These are phyloP conservation scores for Salix caprea DNA, from an alignment of 345 rosid species.

Conservation along the genomic window DNA sequence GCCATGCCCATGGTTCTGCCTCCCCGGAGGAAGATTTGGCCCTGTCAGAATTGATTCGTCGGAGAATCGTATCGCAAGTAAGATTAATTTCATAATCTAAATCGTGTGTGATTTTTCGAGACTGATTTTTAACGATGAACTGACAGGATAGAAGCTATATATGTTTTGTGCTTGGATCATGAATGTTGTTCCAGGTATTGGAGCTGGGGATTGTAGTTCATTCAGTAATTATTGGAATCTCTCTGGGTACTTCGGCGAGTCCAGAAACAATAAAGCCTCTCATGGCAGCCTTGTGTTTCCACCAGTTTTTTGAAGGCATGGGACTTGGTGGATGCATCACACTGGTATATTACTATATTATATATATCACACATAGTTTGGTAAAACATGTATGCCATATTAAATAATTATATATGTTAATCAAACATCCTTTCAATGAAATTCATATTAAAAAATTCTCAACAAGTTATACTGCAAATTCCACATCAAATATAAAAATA, in stretches of 20 bases:
- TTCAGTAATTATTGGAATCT: conserved; percentile 63
- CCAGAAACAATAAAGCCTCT: conserved; percentile 55
- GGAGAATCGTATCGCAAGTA: conserved; percentile 50
- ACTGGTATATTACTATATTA: conserved; percentile 25
- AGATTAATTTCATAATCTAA: background rate
- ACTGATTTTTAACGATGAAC: background rate
- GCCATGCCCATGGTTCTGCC: conserved; percentile 57
- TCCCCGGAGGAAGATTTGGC: conserved; percentile 11
- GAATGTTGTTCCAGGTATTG: conserved; percentile 34
- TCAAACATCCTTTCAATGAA: too few species aligned
- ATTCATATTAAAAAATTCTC: too few species aligned
- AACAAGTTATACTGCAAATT: too few species aligned
- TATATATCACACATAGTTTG: conserved; percentile 33
- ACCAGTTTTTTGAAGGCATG: conserved; percentile 77
- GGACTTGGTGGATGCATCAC: conserved; percentile 81
- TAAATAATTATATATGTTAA: too few species aligned
- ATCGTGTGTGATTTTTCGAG: background rate
- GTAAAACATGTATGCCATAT: conserved; percentile 12
- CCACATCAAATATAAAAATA: too few species aligned
- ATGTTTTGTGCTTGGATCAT: background rate
- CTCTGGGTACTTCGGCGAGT: conserved; percentile 57
- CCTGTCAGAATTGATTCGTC: conserved; percentile 36
- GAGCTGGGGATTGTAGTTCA: conserved; percentile 78
- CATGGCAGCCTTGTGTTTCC: conserved; percentile 61
- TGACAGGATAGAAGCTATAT: background rate